phyloP scores from a whole-genome alignment of 139 green algal species.

The Coelastrella sp. region DNA sequence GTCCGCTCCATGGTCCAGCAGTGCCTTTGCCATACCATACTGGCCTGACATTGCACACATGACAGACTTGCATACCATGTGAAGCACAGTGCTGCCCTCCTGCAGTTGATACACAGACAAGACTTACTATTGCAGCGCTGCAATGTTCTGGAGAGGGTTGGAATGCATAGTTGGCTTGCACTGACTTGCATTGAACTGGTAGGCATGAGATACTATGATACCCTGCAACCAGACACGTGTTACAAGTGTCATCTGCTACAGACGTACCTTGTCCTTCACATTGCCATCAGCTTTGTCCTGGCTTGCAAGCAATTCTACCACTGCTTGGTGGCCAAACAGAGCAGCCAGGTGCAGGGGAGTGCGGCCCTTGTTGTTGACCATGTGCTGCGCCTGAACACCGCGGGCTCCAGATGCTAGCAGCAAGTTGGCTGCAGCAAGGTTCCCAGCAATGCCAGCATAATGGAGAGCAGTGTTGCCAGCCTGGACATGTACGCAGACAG shows the following conservation, averaged over 20 bases:
- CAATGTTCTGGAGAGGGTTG: too few species aligned
- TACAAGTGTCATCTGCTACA: neutral
- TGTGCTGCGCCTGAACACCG: neutral
- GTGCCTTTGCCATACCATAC: neutral
- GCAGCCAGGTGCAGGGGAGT: slow-evolving; percentile 46
- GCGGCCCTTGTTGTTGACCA: slow-evolving; percentile 27
- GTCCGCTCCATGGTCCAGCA: slow-evolving; percentile 23
- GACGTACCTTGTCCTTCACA: slow-evolving; percentile 26
- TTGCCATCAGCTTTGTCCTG: neutral
- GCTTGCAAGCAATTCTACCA: neutral
- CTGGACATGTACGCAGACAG: neutral
- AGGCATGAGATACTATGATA: too few species aligned
- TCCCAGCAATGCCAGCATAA: slow-evolving; percentile 39
- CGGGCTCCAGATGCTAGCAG: neutral
- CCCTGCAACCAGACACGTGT: too few species aligned
- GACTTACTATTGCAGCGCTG: too few species aligned
- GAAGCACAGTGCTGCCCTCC: slow-evolving; percentile 40
- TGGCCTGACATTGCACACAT: slow-evolving; percentile 21
- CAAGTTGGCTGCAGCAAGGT: neutral
- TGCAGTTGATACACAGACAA: neutral
- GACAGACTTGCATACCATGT: slow-evolving; percentile 43
- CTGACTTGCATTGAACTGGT: too few species aligned
- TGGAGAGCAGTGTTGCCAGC: slow-evolving; percentile 49
- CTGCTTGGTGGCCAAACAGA: neutral
- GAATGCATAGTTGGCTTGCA: too few species aligned